Evolutionary conservation across 768 basidiomycete species (phyloP).

Genomic region (Calvatia gigantea): DNA sequence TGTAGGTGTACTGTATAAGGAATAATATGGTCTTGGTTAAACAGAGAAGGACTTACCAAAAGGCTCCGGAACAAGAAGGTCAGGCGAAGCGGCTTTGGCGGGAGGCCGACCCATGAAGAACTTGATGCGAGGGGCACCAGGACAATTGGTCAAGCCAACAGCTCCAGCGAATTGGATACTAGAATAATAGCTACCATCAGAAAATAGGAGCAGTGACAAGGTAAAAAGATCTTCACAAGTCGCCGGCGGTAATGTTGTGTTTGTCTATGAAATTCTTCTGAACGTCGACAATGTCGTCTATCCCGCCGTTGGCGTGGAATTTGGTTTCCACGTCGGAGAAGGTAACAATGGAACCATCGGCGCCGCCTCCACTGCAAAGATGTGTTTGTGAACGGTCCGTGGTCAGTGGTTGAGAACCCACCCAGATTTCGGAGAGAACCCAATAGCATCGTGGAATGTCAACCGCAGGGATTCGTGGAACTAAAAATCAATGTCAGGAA

Average conservation of each 20-base stretch:
- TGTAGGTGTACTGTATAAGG: neutral
- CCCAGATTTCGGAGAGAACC: conserved; percentile 32
- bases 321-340: conserved; percentile 39
- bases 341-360: conserved; percentile 47
- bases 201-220: neutral
- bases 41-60: neutral
- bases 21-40: neutral
- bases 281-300: conserved; percentile 36
- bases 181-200: neutral
- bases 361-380: conserved; percentile 34
- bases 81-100: conserved; percentile 29
- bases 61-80: conserved; percentile 24
- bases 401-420: conserved; percentile 14
- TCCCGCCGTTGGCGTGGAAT: conserved; percentile 41
- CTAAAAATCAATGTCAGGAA: neutral
- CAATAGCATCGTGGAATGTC: conserved; percentile 43
- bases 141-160: conserved; percentile 38
- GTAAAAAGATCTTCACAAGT: conserved; percentile 38
- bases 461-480: conserved; percentile 21
- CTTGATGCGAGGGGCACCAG: conserved; percentile 39
- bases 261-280: conserved; percentile 30
- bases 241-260: conserved; percentile 37
- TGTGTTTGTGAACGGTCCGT: neutral
- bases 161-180: conserved; percentile 48
- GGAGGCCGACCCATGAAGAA: conserved; percentile 36